Conservation (phyloP, 352 stramenopile genomes). For the Elongisporangium senticosum region DNA sequence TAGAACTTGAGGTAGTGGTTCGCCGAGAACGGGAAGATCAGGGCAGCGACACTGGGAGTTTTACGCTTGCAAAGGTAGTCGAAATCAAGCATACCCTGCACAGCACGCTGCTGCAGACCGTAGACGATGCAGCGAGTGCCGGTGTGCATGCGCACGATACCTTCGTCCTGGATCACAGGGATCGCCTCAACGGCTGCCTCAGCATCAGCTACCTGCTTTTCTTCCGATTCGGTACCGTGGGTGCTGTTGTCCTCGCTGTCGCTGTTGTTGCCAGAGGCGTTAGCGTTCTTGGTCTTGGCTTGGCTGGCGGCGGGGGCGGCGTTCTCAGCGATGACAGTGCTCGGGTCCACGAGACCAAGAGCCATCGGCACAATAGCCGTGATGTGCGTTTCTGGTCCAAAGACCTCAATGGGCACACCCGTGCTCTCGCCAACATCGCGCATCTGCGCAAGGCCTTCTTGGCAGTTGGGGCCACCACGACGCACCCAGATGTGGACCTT, state of each 20-base stretch:
- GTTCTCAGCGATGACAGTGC: slow-evolving; percentile 13
- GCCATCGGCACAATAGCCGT: slow-evolving; percentile 93
- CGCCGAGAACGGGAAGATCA: slow-evolving; percentile 94
- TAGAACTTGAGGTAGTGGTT: slow-evolving; percentile 98
- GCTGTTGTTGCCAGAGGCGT: slow-evolving; percentile 16
- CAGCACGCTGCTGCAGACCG: slow-evolving; percentile 90
- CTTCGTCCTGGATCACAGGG: slow-evolving; percentile 72
- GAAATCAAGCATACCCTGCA: slow-evolving; percentile 98
- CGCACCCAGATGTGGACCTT: slow-evolving; percentile 94
- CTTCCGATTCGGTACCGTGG: slow-evolving; percentile 19
- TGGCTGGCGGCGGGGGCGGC: slow-evolving; percentile 1
- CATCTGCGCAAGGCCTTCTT: slow-evolving; percentile 94
- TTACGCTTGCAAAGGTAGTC: slow-evolving; percentile 96
- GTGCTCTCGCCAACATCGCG: slow-evolving; percentile 85
- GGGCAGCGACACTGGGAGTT: slow-evolving; percentile 90
- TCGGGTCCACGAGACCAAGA: slow-evolving; percentile 83
- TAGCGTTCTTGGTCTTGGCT: background rate
- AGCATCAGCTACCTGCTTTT: slow-evolving; percentile 15
- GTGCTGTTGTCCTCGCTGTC: slow-evolving; percentile 26
- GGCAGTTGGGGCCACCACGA: slow-evolving; percentile 95
- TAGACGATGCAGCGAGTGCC: slow-evolving; percentile 94
- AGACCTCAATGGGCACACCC: slow-evolving; percentile 92
- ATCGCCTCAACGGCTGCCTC: slow-evolving; percentile 9
- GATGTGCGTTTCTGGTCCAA: slow-evolving; percentile 95
- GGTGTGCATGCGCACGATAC: slow-evolving; percentile 81